Evolutionary conservation across 2,329 filamentous ascomycete genomes (phyloP).

Genomic region (Cucurbitaria berberidis): DNA sequence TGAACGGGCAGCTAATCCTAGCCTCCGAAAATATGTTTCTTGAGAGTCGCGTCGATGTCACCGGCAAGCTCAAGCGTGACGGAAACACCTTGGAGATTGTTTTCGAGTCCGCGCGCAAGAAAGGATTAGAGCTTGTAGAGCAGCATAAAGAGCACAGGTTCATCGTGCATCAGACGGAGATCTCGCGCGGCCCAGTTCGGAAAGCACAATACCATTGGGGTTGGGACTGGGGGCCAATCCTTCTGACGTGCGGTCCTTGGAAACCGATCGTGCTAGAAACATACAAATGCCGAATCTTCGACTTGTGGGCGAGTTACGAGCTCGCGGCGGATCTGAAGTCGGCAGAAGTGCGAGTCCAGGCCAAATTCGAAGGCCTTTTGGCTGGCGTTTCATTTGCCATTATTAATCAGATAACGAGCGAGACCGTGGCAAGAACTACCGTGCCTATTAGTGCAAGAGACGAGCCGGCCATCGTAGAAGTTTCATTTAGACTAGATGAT

Average conservation of each 20-base stretch:
- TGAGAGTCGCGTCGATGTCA: slow-evolving; percentile 61
- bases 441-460: background rate
- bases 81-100: slow-evolving; percentile 61
- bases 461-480: slow-evolving; percentile 41
- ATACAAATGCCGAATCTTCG: slow-evolving; percentile 68
- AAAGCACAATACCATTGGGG: slow-evolving; percentile 59
- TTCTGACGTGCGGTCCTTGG: slow-evolving; percentile 64
- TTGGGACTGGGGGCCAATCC: slow-evolving; percentile 58
- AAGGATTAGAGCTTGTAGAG: slow-evolving; percentile 59
- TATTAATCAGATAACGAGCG: background rate
- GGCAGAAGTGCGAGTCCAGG: background rate
- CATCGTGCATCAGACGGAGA: slow-evolving; percentile 49
- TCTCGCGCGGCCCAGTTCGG: slow-evolving; percentile 60
- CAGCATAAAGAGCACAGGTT: slow-evolving; percentile 61
- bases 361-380: background rate
- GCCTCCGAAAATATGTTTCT: slow-evolving; percentile 68
- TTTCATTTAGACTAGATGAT: slow-evolving; percentile 52
- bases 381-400: slow-evolving; percentile 1
- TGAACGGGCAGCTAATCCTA: slow-evolving; percentile 62
- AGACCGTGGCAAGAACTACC: background rate
- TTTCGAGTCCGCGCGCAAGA: slow-evolving; percentile 61
- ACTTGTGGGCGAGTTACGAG: slow-evolving; percentile 67
- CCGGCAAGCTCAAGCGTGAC: slow-evolving; percentile 44
- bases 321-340: slow-evolving; percentile 49
- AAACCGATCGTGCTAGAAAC: slow-evolving; percentile 73